Conservation (phyloP, 2,329 filamentous ascomycete genomes). For the Trichophyton equinum region DNA sequence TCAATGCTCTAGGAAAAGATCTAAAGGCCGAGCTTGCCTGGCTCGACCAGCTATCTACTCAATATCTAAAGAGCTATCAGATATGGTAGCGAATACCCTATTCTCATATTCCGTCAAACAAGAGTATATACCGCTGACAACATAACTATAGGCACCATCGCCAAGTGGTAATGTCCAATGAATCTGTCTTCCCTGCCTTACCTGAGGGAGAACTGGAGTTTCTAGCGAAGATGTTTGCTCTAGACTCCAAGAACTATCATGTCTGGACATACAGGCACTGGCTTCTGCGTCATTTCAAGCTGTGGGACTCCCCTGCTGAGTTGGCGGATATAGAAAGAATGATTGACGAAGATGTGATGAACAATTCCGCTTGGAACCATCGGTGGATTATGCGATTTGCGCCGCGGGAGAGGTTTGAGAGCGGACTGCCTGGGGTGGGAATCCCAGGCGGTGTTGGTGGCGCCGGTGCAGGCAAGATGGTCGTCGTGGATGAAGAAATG, state of each 20-base stretch:
- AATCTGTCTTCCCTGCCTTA: constrained; percentile 39
- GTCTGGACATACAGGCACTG: constrained; percentile 92
- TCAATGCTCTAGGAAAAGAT: constrained; percentile 54
- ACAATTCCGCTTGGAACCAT: constrained; percentile 97
- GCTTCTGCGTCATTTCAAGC: constrained; percentile 52
- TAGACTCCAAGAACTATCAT: constrained; percentile 95
- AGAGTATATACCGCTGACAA: background rate
- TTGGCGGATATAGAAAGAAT: constrained; percentile 58
- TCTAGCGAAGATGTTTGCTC: constrained; percentile 63
- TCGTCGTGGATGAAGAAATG: constrained; percentile 46
- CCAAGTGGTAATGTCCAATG: constrained; percentile 42
- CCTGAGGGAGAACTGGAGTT: constrained; percentile 60
- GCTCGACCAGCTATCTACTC: constrained; percentile 71
- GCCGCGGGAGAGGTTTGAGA: constrained; percentile 36
- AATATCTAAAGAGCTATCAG: constrained; percentile 94
- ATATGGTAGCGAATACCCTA: constrained; percentile 53
- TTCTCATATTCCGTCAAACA: background rate
- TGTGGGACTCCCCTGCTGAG: constrained; percentile 49
- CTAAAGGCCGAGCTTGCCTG: constrained; percentile 65
- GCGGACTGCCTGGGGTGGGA: constrained; percentile 25
- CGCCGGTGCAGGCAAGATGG: constrained; percentile 21
- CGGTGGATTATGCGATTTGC: constrained; percentile 84
- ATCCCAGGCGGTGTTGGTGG: constrained; percentile 13
- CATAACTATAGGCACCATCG: constrained; percentile 43
- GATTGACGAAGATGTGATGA: constrained; percentile 69